Base-by-base conservation (phyloP, 2,329 filamentous ascomycete genomes). In the Monilinia vaccinii-corymbosi region DNA sequence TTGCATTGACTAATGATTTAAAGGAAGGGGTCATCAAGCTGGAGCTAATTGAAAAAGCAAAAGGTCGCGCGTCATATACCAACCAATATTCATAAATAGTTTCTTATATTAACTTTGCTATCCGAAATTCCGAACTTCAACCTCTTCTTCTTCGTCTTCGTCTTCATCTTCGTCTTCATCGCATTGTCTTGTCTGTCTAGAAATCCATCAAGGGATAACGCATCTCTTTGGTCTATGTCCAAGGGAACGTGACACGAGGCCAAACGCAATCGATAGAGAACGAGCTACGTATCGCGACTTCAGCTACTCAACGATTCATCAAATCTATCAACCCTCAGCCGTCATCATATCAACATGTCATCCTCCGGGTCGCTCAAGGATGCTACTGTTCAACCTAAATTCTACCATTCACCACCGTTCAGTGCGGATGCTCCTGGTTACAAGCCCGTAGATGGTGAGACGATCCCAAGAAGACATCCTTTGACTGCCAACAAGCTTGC, bases 401-500 rank as follows among this genome's bases (percentile, higher is more conserved):
- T 69, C 50, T 64, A 65, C 47, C 64, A 70, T 73, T 78, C 78
- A 66, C 77, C 78, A 21, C 84, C 84, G 25, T 86, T 85, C 75
- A 80, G 80, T 50, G 77, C 84, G 65, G 84, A 88, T 63, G 82
- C 76, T 13, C 74, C 84, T 14, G 83, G 82, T 62, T 79, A 75
- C 62, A 72, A 81, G 67, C 79, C 80, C 62, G 78, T 82, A 61
- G 76, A 83, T 7, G 86, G 86, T 72, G 86, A 89, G 75, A 88
- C 86, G n/a, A 82, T 87, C 63, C 86, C 86, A 25, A 81, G 85
- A 63, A 78, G 85, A 63, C 80, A 87, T 72, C 76, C 79, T 25
- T 69, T 72, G 25, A 77, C 79, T 61, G 83, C 82, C 69, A 78
- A 88, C 65, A 77, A 76, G 50, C 81, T 89, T 61, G 74, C 76